Evolutionary conservation across 345 rosid species (phyloP).

Genomic region (Lagerstroemia speciosa): DNA sequence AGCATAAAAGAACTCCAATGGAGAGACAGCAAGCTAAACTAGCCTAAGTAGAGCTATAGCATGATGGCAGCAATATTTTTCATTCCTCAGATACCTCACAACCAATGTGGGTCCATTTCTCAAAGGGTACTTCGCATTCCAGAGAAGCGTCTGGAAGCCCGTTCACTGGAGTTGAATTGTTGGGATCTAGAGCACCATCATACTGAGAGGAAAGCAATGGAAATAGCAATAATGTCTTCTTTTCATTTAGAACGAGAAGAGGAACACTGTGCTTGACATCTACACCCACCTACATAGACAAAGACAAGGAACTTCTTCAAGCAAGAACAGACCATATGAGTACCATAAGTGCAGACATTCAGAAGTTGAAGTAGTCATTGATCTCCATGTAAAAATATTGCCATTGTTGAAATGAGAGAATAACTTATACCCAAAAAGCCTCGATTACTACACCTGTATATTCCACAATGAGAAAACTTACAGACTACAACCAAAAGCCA

Average conservation of each 20-base stretch:
- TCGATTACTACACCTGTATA: background rate
- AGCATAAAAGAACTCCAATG: background rate
- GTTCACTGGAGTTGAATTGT: slow-evolving; percentile 24
- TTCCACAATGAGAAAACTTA: background rate
- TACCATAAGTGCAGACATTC: background rate
- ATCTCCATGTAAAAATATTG: background rate
- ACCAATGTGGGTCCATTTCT: slow-evolving; percentile 68
- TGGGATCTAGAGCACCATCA: slow-evolving; percentile 37
- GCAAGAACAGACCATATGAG: background rate
- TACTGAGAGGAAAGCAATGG: slow-evolving; percentile 34
- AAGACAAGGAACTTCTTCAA: slow-evolving; percentile 5
- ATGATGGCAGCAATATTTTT: background rate
- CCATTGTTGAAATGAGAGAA: background rate
- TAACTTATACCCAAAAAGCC: background rate
- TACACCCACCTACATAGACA: slow-evolving; percentile 33
- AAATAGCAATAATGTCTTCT: slow-evolving; percentile 47
- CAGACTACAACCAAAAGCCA: background rate
- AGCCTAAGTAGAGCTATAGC: background rate
- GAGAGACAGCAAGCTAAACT: background rate
- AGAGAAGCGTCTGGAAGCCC: slow-evolving; percentile 35
- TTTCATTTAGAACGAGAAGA: slow-evolving; percentile 54
- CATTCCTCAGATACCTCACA: slow-evolving; percentile 39
- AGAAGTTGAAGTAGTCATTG: background rate
- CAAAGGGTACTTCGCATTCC: slow-evolving; percentile 37
- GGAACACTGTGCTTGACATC: slow-evolving; percentile 40